These are phyloP conservation scores for Skeletonema menzelii DNA, from an alignment of 108 stramenopile species.

Conservation along the genomic window DNA sequence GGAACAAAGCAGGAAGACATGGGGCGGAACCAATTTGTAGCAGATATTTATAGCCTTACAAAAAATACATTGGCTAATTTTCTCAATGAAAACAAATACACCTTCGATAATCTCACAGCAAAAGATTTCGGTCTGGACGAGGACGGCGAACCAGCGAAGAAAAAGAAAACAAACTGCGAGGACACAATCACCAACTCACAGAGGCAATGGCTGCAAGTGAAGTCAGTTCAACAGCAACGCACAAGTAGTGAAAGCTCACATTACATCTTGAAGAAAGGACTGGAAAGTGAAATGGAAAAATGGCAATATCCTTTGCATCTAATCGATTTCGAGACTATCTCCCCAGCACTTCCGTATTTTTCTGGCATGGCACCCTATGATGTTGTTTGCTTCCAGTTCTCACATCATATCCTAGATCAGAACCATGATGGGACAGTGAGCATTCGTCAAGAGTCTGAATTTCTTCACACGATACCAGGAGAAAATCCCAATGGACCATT, in stretches of 20 bases:
- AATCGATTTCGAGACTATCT: conserved; percentile 57
- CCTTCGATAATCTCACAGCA: conserved; percentile 32
- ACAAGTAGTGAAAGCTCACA: background rate
- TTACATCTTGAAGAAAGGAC: conserved; percentile 25
- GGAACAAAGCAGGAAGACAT: conserved; percentile 20
- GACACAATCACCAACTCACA: conserved; percentile 24
- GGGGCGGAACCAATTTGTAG: conserved; percentile 5
- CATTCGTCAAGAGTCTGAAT: conserved; percentile 49
- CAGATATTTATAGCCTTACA: conserved; percentile 31
- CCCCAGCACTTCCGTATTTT: conserved; percentile 47
- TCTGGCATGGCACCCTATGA: conserved; percentile 47
- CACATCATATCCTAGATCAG: conserved; percentile 44
- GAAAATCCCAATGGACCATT: conserved; percentile 36
- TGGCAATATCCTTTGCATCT: conserved; percentile 60
- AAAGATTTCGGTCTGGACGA: conserved; percentile 25
- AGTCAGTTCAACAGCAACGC: conserved; percentile 18
- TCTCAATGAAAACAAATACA: conserved; percentile 28
- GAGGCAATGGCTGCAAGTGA: conserved; percentile 49
- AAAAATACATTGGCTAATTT: conserved; percentile 9
- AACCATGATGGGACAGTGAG: conserved; percentile 17
- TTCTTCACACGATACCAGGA: conserved; percentile 44
- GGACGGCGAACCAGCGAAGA: conserved; percentile 3
- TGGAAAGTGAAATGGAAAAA: conserved; percentile 26
- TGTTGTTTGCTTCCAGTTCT: conserved; percentile 53
- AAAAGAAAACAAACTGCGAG: conserved; percentile 2